Conservation (phyloP, 352 stramenopile species). For the Ophiocytium majus region DNA sequence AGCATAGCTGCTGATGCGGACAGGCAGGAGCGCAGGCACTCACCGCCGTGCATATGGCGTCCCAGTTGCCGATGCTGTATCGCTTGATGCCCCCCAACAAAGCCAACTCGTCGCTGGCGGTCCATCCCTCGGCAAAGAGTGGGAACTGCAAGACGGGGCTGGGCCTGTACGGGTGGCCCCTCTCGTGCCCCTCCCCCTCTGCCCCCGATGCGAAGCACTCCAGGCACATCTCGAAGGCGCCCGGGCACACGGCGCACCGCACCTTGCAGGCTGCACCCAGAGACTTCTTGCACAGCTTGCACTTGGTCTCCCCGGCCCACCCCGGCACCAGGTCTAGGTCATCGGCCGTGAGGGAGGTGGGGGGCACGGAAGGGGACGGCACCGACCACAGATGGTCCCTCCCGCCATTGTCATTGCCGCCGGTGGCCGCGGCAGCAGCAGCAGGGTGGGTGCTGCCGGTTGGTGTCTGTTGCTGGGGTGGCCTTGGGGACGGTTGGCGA, state of each 20-base stretch:
- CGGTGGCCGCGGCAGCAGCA: background rate
- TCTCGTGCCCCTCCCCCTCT: conserved; percentile 57
- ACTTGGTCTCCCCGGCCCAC: background rate
- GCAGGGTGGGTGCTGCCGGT: background rate
- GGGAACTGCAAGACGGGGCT: conserved; percentile 28
- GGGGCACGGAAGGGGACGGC: background rate
- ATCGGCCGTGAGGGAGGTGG: background rate
- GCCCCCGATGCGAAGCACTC: conserved; percentile 81
- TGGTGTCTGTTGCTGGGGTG: too few relatives aligned
- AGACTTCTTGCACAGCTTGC: background rate
- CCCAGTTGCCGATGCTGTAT: conserved; percentile 89
- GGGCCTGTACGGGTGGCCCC: conserved; percentile 55
- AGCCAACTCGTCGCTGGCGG: conserved; percentile 80
- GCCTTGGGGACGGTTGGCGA: too few relatives aligned
- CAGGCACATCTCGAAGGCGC: conserved; percentile 66
- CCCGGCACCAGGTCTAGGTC: background rate
- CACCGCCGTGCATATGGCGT: conserved; percentile 44
- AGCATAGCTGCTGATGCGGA: too few relatives aligned
- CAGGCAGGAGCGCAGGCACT: too few relatives aligned
- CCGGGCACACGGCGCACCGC: background rate
- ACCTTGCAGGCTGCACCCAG: background rate
- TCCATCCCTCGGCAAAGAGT: conserved; percentile 65
- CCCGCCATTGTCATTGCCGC: background rate
- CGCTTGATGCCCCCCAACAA: conserved; percentile 88
- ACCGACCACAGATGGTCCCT: background rate